Base-by-base conservation (phyloP, 2,329 filamentous ascomycete species). In the Alternaria alternata region DNA sequence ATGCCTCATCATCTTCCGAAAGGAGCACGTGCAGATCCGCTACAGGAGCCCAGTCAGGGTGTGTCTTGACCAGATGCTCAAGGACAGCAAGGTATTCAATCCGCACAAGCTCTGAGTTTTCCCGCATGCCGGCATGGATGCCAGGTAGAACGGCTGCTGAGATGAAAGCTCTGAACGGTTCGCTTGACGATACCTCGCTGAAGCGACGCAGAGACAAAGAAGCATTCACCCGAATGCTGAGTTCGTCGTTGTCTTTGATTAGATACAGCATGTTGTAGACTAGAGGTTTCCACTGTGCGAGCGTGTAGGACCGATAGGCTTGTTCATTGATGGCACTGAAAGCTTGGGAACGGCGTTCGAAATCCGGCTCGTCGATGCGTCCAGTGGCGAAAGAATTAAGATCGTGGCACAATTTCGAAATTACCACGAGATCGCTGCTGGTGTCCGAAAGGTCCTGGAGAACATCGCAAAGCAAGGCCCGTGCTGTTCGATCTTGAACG, bases 201-300 rank as follows among this genome's bases (percentile, higher is more conserved):
- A 97, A 95, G 52, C 89, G 86, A 69, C 91, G 91, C 39, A 99
- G 81, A 6, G 88, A 87, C 71, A 94, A 90, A 0, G 93, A 91
- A 7, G 95, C 92, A 75, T 94, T 97, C 3, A 87, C 84, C 58
- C 97, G 82, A 49, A 97, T 91, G 46, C 92, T 91, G 65, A 96
- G 89, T 75, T 99, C 95, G 63, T 97, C 93, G 56, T 93, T 90
- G 65, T 94, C 88, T 66, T 89, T 89, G 65, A 97, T 89, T 73
- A 91, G 95, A 79, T 90, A 98, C 2, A 97, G 84, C 81, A 96
- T 87, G 73, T 98, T 99, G 80, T 94, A 91, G 11, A 98, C 81
- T 20, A 99, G 79, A 6, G 95, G 94, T 53, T 89, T 86, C 94
- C 95, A 99, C 77, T 97, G 91, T 59, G 86, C 86, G 1, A 88